Conservation (phyloP, 2,329 filamentous ascomycete genomes). For the Phialophora verrucosa region DNA sequence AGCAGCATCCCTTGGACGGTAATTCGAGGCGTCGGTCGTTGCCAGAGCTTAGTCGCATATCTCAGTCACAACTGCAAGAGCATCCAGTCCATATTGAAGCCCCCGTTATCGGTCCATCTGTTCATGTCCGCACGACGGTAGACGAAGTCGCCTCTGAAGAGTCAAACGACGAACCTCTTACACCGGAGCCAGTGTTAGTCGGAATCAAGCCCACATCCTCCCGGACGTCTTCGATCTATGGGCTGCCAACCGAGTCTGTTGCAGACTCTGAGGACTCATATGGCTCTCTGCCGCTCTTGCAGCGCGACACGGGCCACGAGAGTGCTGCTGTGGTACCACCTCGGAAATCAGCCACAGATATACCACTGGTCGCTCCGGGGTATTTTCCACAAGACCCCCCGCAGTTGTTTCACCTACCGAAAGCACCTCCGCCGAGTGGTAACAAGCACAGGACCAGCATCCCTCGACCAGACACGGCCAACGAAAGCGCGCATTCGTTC, state of each 20-base stretch:
- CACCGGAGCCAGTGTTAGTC: not conserved
- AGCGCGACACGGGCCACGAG: conserved; percentile 58
- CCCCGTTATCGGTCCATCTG: not conserved
- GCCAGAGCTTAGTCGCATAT: conserved; percentile 30
- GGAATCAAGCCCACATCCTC: conserved; percentile 21
- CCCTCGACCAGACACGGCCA: conserved; percentile 36
- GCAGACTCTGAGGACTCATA: conserved; percentile 75
- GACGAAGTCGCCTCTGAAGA: conserved; percentile 23
- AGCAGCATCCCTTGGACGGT: conserved; percentile 33
- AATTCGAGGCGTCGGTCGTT: conserved; percentile 28
- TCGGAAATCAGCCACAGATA: not conserved
- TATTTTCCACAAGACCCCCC: conserved; percentile 35
- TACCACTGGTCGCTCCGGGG: conserved; percentile 26
- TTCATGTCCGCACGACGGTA: conserved; percentile 18
- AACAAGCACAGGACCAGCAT: conserved; percentile 41
- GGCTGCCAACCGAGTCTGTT: conserved; percentile 51
- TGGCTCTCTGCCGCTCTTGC: conserved; percentile 75
- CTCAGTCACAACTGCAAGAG: conserved; percentile 8
- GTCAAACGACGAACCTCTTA: conserved; percentile 20
- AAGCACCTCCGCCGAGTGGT: conserved; percentile 38
- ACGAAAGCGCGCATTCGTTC: conserved; percentile 51
- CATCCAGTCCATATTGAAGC: not conserved
- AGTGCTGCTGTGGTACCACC: conserved; percentile 14
- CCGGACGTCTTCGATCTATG: conserved; percentile 40
- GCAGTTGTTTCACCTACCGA: conserved; percentile 35